Evolutionary conservation across 2,329 filamentous ascomycete genomes (phyloP), one percentile per base, ranked within the genome.

Genomic region (Epichloe hybrida): DNA sequence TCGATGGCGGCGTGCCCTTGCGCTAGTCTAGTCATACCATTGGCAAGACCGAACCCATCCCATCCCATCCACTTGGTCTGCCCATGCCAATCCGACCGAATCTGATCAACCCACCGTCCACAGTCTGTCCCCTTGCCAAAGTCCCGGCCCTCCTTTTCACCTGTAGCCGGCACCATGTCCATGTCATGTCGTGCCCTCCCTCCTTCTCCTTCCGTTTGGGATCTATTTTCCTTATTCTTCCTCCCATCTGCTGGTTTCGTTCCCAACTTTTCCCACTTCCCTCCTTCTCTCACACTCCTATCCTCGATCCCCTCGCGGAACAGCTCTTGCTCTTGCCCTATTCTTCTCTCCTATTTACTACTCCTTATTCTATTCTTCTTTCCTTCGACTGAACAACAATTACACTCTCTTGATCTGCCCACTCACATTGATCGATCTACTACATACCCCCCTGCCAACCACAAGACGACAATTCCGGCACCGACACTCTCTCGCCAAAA

Each of bases 21-120:
- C 50, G 50, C 50, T 52, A 52, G 50, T 45, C 47, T 49, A 49
- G 47, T 52, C 50, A 52, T 52, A 48, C 50, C 46, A 49, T 31
- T 31, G 31, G 31, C 31, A 11, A 31, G 50, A 46, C 50, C 46
- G 46, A 52, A 42, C 50, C 50, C 50, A 51, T 52, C 46, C 47
- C 31, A 31, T 31, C 31, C 48, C 48, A 44, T 44, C 40, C 48
- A 46, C 17, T n/a, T 40, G 44, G 17, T n/a, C 34, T 23, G 39
- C 23, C 31, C 45, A 48, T 39, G 50, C 34, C 39, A 46, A 46
- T 52, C 50, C 42, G 52, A 51, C 50, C 42, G 52, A 51, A 49
- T 49, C 42, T 53, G 49, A 51, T 47, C 52, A 46, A 38, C 46
- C 49, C 34, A 13, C 44, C 9, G 20, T 35, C 44, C 43, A 45